Base-by-base conservation (phyloP, 139 green algal genomes). In the Chlorella sp. region DNA sequence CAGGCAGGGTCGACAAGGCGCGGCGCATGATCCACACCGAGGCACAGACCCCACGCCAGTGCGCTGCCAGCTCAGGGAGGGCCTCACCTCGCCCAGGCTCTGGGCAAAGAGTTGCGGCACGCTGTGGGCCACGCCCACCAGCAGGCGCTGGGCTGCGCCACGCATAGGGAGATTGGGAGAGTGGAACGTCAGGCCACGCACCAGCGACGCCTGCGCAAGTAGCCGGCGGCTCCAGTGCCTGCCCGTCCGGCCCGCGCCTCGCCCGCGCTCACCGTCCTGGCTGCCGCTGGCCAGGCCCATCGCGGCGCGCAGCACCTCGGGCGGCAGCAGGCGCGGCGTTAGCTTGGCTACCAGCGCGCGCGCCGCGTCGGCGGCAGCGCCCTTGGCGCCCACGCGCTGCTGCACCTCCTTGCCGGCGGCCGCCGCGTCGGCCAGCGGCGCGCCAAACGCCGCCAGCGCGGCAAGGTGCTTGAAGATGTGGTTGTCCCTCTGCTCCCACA, bases 401-500 rank as follows among this genome's bases (percentile, higher is more conserved):
- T 92, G 73, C 48, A 90, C 74, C 35, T 96, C 91, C 63, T 93
- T 86, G 42, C 42, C 81, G 19, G 65, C 72, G 45, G 67, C 53
- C 3, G 42, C 38, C 7, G 84, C 84, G 14, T 58, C 69, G 11
- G 76, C 75, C 17, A 58, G 51, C 7, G 62, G 40, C 19, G 58
- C 62, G 9, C 72, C 74, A 19, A 77, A 56, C 19, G 59, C 70
- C 0, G 79, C 63, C 73, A 95, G 60, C 1, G 59, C 71, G 19
- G 68, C 68, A 33, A 95, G 79, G 15, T 76, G 66, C 12, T 86
- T 83, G 68, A 90, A 92, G 35, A 95, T 84, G 68, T 88, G 64
- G 71, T 89, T 89, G 65, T 95, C 90, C 29, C 86, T 88, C 31
- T 84, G 64, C 33, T 85, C 80, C 38, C 64, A 67, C 69, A 95